Conservation (phyloP, 345 rosid genomes). For the Laguncularia racemosa region DNA sequence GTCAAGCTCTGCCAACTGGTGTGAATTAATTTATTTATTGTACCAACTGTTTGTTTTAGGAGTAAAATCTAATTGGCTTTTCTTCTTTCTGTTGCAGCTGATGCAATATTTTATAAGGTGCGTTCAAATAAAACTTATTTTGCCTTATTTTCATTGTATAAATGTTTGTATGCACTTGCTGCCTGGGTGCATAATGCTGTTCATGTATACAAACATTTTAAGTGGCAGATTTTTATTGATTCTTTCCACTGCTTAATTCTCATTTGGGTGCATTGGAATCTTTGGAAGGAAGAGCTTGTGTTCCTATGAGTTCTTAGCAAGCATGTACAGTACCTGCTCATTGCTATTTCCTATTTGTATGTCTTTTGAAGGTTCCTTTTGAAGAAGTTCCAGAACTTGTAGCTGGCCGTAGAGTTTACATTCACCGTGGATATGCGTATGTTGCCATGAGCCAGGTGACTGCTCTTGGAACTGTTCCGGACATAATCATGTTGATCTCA, state of each 20-base stretch:
- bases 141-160: constrained; percentile 5
- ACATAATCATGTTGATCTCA: not conserved
- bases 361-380: constrained; percentile 71
- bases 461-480: not conserved
- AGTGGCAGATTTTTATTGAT: too few species aligned
- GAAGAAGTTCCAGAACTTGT: constrained; percentile 98
- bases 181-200: too few species aligned
- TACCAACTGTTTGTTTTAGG: not conserved
- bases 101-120: constrained; percentile 69
- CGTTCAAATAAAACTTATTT: constrained; percentile 9
- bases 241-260: not conserved
- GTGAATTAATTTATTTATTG: constrained; percentile 11
- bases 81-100: constrained; percentile 45
- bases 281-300: not conserved
- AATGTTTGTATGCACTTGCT: not conserved
- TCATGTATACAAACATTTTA: too few species aligned
- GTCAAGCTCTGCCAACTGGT: constrained; percentile 36
- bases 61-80: not conserved
- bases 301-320: not conserved
- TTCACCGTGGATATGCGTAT: constrained; percentile 73
- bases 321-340: not conserved
- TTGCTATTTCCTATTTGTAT: constrained; percentile 3
- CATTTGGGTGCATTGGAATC: not conserved
- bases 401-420: constrained; percentile 62
- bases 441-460: constrained; percentile 77